phyloP scores from a whole-genome alignment of 139 green algal genomes.

The Ettlia oleoabundans region DNA sequence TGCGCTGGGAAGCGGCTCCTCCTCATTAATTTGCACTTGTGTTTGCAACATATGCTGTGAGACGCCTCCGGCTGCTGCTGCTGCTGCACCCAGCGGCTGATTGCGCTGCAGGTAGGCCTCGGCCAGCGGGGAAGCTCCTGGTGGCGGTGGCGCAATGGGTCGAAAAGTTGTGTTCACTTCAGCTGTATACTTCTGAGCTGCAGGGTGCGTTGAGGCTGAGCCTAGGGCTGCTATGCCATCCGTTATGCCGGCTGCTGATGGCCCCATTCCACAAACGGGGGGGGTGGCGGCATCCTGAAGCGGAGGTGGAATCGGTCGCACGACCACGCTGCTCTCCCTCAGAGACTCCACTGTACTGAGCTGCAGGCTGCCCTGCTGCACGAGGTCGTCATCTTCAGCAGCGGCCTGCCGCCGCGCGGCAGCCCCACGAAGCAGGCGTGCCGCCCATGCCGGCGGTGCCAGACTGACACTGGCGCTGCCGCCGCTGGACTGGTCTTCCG shows the following conservation, averaged over 20 bases:
- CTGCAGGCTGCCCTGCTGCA: not conserved
- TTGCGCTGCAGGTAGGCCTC: not conserved
- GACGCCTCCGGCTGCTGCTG: not conserved
- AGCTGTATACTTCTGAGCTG: not conserved
- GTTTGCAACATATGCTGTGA: not conserved
- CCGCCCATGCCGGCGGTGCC: too few species aligned
- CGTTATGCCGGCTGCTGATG: too few species aligned
- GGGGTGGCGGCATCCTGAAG: not conserved
- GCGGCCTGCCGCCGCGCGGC: not conserved
- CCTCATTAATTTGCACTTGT: not conserved
- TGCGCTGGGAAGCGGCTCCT: not conserved
- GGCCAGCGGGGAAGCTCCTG: not conserved
- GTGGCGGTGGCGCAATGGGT: not conserved
- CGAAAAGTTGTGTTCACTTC: not conserved
- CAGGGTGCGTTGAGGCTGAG: not conserved
- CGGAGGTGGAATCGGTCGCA: not conserved
- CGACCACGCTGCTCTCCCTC: conserved; percentile 18
- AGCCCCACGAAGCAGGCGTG: not conserved
- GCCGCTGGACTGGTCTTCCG: not conserved
- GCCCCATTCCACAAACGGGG: not conserved
- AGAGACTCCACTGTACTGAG: not conserved
- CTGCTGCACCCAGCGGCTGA: not conserved
- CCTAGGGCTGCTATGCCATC: not conserved
- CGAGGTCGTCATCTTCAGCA: not conserved
- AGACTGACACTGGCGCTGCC: too few species aligned